Evolutionary conservation across 345 rosid genomes (phyloP), one percentile per base, ranked within the genome.

Genomic region (Viola odorata): DNA sequence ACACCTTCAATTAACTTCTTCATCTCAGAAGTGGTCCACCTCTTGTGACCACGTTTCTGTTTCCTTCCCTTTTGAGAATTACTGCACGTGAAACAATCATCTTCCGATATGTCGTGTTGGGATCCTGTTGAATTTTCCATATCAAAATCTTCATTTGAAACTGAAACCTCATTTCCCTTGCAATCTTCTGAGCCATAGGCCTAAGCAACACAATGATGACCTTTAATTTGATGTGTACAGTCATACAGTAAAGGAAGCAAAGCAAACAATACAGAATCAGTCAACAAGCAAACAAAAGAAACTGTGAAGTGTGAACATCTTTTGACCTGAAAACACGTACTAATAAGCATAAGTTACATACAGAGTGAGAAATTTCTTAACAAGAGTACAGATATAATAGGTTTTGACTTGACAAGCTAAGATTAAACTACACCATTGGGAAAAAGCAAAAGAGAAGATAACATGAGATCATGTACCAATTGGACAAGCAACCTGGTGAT

Each of bases 1-100:
- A 77, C 71, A 45, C 77, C 77, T 41, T 72, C 77, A 12, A 77
- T 62, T 57, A 77, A 57, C 47, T 69, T 77, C 63, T 42, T 57
- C 60, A 72, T 76, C 74, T 77, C 80, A 1, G 57, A 41, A 55
- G 55, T 65, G 37, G 74, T 77, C 80, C 80, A 77, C 36, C 70
- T 53, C 51, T 53, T 52, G 51, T 72, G 74, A 62, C 60, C 65
- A 45, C 67, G 63, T 54, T 67, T 77, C 40, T 63, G 55, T 11
- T 64, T 65, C 15, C 57, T 61, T 9, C 65, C 60, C 59, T 57
- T 72, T n/a, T 12, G 53, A 13, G 17, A 12, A 47, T 47, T 48
- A 56, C 38, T 56, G 3, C 40, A 42, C 23, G 50, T 58, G 36
- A 17, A 41, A 42, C 5, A 41, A 37, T 65, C 39, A 13, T n/a